Percentiles rank a stretch among this genome's conserved stretches.
Conservation (phyloP, 768 basidiomycete genomes). For the Lactarius hatsudake region DNA sequence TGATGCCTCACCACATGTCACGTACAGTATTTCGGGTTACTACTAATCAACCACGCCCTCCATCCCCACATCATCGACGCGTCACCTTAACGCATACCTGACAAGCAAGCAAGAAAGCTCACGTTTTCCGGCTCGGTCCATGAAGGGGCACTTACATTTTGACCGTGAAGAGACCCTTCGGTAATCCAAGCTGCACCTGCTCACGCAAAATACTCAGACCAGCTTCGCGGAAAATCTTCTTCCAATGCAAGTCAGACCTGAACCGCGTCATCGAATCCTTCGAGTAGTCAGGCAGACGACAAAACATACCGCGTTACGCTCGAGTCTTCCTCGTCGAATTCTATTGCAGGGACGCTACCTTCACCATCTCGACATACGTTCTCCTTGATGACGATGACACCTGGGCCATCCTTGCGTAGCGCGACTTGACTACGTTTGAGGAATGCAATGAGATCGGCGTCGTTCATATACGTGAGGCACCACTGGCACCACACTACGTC, state of each 20-base stretch:
- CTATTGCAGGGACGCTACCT: slow-evolving; percentile 47
- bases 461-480: slow-evolving; percentile 87
- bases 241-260: slow-evolving; percentile 86
- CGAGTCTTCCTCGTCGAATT: slow-evolving; percentile 86
- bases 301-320: slow-evolving; percentile 74
- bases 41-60: not conserved
- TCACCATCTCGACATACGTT: slow-evolving; percentile 68
- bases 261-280: slow-evolving; percentile 13
- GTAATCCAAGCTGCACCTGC: slow-evolving; percentile 80
- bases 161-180: slow-evolving; percentile 75
- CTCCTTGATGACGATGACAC: slow-evolving; percentile 88
- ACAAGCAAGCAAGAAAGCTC: not conserved
- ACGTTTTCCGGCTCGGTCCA: not conserved
- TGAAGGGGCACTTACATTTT: slow-evolving; percentile 62
- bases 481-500: slow-evolving; percentile 97
- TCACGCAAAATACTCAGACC: slow-evolving; percentile 71
- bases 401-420: slow-evolving; percentile 47
- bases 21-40: slow-evolving; percentile 3
- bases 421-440: slow-evolving; percentile 61
- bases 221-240: slow-evolving; percentile 66
- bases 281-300: not conserved
- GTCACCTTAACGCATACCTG: slow-evolving; percentile 60
- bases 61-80: not conserved
- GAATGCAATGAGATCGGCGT: slow-evolving; percentile 75
- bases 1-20: slow-evolving; percentile 30